phyloP scores from a whole-genome alignment of 2,329 filamentous ascomycete genomes.

The Septoria linicola region DNA sequence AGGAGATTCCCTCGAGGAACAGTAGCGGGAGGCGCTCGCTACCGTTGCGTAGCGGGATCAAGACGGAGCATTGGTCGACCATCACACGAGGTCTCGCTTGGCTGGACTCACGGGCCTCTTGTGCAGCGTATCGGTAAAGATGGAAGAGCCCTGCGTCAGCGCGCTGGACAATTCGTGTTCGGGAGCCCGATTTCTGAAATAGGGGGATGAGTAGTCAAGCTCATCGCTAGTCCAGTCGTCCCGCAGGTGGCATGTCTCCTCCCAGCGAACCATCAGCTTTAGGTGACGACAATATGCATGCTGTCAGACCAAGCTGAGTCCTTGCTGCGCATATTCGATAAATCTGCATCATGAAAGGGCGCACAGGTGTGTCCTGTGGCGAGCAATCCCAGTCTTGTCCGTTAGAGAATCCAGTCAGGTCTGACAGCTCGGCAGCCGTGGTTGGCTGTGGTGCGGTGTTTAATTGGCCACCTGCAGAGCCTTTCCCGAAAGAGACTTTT shows the following conservation, averaged over 20 bases:
- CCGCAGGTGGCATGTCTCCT: not conserved
- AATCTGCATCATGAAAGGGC: slow-evolving; percentile 3
- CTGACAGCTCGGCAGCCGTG: slow-evolving; percentile 1
- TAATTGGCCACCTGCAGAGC: slow-evolving; percentile 16
- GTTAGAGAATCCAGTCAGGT: slow-evolving; percentile 7
- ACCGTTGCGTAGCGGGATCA: slow-evolving; percentile 14
- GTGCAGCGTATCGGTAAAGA: slow-evolving; percentile 1
- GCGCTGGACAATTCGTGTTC: slow-evolving; percentile 15
- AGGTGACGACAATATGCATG: not conserved
- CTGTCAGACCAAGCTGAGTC: not conserved
- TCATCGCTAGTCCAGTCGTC: slow-evolving; percentile 8
- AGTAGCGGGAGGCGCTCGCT: slow-evolving; percentile 18
- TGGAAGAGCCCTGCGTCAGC: slow-evolving; percentile 5
- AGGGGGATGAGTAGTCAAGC: slow-evolving; percentile 11
- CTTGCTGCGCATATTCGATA: not conserved
- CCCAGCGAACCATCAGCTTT: not conserved
- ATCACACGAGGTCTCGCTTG: slow-evolving; percentile 22
- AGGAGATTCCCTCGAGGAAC: slow-evolving; percentile 5
- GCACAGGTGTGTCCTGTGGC: not conserved
- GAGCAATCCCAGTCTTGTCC: slow-evolving; percentile 1
- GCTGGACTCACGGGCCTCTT: slow-evolving; percentile 7
- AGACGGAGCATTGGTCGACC: slow-evolving; percentile 12
- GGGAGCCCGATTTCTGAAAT: slow-evolving; percentile 11
- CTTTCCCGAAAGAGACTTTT: slow-evolving; percentile 5
- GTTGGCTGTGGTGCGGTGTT: slow-evolving; percentile 5